Base-by-base conservation (phyloP, 805 yeast species). In the Metschnikowia amazonensis region DNA sequence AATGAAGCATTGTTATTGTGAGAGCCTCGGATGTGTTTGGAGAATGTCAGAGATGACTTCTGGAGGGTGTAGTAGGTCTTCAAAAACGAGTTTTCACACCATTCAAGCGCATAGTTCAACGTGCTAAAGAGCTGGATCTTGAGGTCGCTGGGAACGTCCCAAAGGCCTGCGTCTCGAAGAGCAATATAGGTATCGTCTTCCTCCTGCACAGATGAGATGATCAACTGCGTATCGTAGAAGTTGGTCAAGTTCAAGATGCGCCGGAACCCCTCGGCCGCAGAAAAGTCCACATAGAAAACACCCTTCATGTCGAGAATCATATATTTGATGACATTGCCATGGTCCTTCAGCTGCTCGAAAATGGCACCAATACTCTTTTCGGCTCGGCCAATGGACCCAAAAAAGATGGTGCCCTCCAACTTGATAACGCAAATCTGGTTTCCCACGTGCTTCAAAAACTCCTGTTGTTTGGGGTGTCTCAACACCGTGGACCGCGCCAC, bases 211-310 rank as follows among this genome's bases (percentile, higher is more conserved):
- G 96, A 87, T 1, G 95, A 82, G 25, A 94, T 75, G 21, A 90
- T 77, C 60, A 94, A 66, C 52, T 79, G 84, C 14, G 92, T 84
- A 43, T 75, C 74, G 50, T 81, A 83, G 17, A 85, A 82, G 47
- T 78, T 78, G 14, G 89, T 70, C 56, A 90, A 76, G 51, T 95
- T 84, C 60, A 87, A 81, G 49, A 94, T 84, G 56, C 97, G 74
- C 55, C 89, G 81, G 62, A 94, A 87, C 0, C 97, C 96, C 64
- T 94, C 98, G 8, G 97, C 96, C 0, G 98, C 97, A 37, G 96
- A 86, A 58, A 86, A 94, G 65, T 94, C 99, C 52, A 94, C 80
- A 38, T 86, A 76, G 41, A 77, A 75, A 25, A 94, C 96, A 31
- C 84, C 81, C 54, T 83, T 83, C 76, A 94, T 82, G 66, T 94